Base-by-base conservation (phyloP, 1,284 basidiomycete genomes). In the Ceratobasidium sp. region DNA sequence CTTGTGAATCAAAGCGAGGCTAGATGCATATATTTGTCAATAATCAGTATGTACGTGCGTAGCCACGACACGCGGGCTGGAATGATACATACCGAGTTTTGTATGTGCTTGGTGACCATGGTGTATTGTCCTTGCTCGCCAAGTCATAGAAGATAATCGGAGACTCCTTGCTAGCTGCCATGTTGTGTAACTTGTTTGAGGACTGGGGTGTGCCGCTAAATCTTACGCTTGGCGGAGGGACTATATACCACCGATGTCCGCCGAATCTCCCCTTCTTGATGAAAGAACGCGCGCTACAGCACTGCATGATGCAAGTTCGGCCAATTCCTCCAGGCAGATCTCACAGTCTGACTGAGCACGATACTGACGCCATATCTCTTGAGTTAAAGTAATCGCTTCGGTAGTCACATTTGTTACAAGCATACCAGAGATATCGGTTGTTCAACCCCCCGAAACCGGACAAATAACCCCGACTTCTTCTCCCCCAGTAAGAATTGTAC, bases 1-100 rank as follows among this genome's bases (percentile, higher is more conserved):
- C 73, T 81, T 81, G 74, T 76, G 66, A 73, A 79, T 80, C 44
- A 81, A 73, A 21, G 76, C 74, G 55, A 75, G 78, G n/a, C 80
- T 80, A 11, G 16, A 44, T 46, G 32, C 21, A 11, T 21, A 23
- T 41, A 21, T 28, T 38, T 23, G 13, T 59, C 23, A 47, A 11
- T 43, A 28, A 16, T 55, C 52, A 9, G 11, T 21, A 21, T 55
- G 38, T 14, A 38, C 21, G 30, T 32, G n/a, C 1, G 8, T n/a
- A 30, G 16, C 16, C 47, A 16, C 1, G 41, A 26, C 5, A 6
- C 16, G 5, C 8, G 41, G 16, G 1, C 28, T 13, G 14, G n/a
- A n/a, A 18, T n/a, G 2, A 6, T 23, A 55, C 73, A 26, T 44
- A 76, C 76, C 75, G 54, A 16, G 76, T 63, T 72, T 76, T 77